phyloP scores from a whole-genome alignment of 768 basidiomycete species.

The Rhodotorula kratochvilovae region DNA sequence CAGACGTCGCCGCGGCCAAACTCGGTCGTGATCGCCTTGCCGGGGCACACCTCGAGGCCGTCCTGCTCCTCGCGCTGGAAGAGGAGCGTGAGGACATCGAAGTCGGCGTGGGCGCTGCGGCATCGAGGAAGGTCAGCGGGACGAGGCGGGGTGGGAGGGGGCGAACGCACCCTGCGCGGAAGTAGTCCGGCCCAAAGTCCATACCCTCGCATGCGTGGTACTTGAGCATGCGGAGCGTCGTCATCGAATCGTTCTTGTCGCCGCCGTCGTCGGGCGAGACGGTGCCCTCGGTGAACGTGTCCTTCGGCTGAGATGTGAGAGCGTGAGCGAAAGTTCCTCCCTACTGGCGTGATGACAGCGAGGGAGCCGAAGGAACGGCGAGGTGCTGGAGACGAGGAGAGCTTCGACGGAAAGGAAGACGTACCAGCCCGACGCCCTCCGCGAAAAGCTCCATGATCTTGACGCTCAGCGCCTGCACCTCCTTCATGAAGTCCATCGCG shows the following conservation, averaged over 20 bases:
- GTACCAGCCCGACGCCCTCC: constrained; percentile 40
- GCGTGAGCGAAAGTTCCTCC: no score
- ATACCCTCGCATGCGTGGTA: constrained; percentile 43
- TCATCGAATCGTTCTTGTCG: constrained; percentile 40
- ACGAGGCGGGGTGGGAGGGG: background rate
- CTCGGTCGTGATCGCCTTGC: constrained; percentile 41
- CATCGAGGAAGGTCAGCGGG: no score
- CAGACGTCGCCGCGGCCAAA: constrained; percentile 43
- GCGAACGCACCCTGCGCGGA: constrained; percentile 36
- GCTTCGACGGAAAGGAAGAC: background rate
- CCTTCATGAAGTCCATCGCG: constrained; percentile 37
- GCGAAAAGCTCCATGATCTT: constrained; percentile 44
- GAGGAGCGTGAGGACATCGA: constrained; percentile 44
- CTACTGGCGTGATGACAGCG: no score
- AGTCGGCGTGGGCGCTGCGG: constrained; percentile 43
- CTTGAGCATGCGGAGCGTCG: constrained; percentile 42
- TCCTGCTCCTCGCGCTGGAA: constrained; percentile 45
- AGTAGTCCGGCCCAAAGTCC: constrained; percentile 40
- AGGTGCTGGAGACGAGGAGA: no score
- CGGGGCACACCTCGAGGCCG: constrained; percentile 45
- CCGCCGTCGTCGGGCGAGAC: constrained; percentile 25
- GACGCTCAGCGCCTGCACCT: constrained; percentile 37
- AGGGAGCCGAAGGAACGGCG: no score
- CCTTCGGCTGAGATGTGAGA: constrained; percentile 36
- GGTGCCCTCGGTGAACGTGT: constrained; percentile 42